Percentiles rank a stretch among this genome's conserved stretches.
phyloP scores from a whole-genome alignment of 169 alveolate species.

The Plasmodium vinckei region DNA sequence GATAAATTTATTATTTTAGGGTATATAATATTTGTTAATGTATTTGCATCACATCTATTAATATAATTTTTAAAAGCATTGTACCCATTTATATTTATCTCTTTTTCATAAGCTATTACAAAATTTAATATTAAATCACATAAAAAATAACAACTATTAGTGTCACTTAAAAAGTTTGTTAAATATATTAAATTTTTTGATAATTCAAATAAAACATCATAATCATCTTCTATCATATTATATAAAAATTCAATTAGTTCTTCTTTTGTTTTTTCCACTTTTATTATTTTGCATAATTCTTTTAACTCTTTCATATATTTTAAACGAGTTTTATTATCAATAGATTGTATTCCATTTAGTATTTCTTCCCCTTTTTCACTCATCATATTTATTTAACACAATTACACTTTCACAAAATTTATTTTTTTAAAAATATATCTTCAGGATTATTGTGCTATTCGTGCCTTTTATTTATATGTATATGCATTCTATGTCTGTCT shows the following conservation, averaged over 20 bases:
- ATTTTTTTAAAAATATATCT: neutral
- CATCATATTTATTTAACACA: slow-evolving; percentile 17
- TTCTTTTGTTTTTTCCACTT: slow-evolving; percentile 46
- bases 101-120: slow-evolving; percentile 62
- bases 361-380: slow-evolving; percentile 53
- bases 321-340: slow-evolving; percentile 37
- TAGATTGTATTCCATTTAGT: slow-evolving; percentile 66
- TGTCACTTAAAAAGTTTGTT: slow-evolving; percentile 42
- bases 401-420: neutral
- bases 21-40: slow-evolving; percentile 37
- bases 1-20: slow-evolving; percentile 41
- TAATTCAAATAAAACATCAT: slow-evolving; percentile 44
- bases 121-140: slow-evolving; percentile 60
- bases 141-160: slow-evolving; percentile 27
- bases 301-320: slow-evolving; percentile 48
- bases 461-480: neutral
- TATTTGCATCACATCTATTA: slow-evolving; percentile 38
- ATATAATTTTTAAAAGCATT: slow-evolving; percentile 64
- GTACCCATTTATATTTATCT: slow-evolving; percentile 49
- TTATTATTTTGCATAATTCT: slow-evolving; percentile 60
- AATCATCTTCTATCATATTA: slow-evolving; percentile 72
- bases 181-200: slow-evolving; percentile 59
- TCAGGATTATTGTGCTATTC: neutral
- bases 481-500: neutral
- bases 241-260: slow-evolving; percentile 71